phyloP scores from a whole-genome alignment of 1,284 basidiomycete genomes.

The Porodaedalea pini region DNA sequence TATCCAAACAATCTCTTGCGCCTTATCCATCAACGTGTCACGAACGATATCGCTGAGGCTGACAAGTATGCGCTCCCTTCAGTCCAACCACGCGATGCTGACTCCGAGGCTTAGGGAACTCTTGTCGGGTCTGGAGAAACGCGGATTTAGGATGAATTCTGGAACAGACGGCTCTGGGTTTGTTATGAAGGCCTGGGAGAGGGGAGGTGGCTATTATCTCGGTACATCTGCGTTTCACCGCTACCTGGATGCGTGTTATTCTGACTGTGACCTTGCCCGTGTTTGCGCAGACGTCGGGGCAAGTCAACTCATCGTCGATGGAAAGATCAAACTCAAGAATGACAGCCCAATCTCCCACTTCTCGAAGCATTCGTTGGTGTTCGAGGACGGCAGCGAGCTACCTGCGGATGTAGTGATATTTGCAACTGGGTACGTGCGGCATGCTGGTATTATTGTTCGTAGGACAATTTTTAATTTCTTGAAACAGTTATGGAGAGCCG shows the following conservation, averaged over 20 bases:
- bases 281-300: conserved; percentile 50
- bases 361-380: conserved; percentile 54
- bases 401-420: conserved; percentile 67
- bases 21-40: conserved; percentile 44
- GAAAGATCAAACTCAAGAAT: conserved; percentile 73
- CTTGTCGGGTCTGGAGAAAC: conserved; percentile 50
- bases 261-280: background rate
- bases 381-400: conserved; percentile 62
- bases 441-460: conserved; percentile 22
- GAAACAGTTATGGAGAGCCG: conserved; percentile 38
- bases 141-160: conserved; percentile 56
- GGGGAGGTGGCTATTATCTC: conserved; percentile 43
- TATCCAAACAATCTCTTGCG: conserved; percentile 39
- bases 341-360: conserved; percentile 53
- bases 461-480: conserved; percentile 18
- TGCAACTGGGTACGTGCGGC: conserved; percentile 53
- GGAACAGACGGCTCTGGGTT: conserved; percentile 57
- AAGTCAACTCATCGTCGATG: conserved; percentile 60
- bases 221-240: conserved; percentile 27
- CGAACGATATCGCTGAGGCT: conserved; percentile 44
- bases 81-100: conserved; percentile 1
- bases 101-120: conserved; percentile 39
- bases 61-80: conserved; percentile 44
- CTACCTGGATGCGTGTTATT: background rate
- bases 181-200: conserved; percentile 37